Evolutionary conservation across 176 grass and related monocot species (phyloP).

Genomic region (Pontederia crassipes): DNA sequence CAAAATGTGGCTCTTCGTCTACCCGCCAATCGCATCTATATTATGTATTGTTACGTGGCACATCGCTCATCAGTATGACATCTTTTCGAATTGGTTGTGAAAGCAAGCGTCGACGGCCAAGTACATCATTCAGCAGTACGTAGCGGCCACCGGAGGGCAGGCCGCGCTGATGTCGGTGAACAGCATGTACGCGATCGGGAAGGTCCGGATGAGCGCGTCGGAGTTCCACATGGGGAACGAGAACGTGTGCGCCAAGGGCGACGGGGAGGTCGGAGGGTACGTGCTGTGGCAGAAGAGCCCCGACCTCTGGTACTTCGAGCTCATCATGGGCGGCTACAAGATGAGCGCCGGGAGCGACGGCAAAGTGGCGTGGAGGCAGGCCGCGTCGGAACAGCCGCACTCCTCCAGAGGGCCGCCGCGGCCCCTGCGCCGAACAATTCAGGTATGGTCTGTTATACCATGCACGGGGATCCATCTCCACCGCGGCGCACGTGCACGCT

Average conservation of each 20-base stretch:
- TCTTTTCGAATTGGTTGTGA: neutral
- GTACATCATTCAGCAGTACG: slow-evolving; percentile 98
- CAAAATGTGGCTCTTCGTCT: neutral
- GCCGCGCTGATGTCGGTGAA: slow-evolving; percentile 53
- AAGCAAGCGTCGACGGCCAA: slow-evolving; percentile 98
- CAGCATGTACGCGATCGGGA: slow-evolving; percentile 93
- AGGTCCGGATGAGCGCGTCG: slow-evolving; percentile 82
- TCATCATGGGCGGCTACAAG: slow-evolving; percentile 88
- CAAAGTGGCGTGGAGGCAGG: slow-evolving; percentile 81
- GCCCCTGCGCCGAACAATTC: slow-evolving; percentile 82
- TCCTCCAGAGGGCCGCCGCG: slow-evolving; percentile 55
- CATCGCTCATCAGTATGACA: neutral
- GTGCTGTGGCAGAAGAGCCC: slow-evolving; percentile 95
- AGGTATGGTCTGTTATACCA: slow-evolving; percentile 19
- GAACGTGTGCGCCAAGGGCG: slow-evolving; percentile 45
- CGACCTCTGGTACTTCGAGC: slow-evolving; percentile 93
- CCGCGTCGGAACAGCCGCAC: slow-evolving; percentile 47
- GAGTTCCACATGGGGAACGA: slow-evolving; percentile 89
- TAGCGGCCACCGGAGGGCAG: slow-evolving; percentile 93
- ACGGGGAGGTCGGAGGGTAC: slow-evolving; percentile 70
- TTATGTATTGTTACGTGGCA: slow-evolving; percentile 3
- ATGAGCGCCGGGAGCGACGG: slow-evolving; percentile 79
- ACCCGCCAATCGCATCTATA: too few relatives aligned
- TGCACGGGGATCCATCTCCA: too few relatives aligned
- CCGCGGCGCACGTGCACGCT: too few relatives aligned